phyloP scores from a whole-genome alignment of 1,284 basidiomycete species.

The Austropuccinia psidii region DNA sequence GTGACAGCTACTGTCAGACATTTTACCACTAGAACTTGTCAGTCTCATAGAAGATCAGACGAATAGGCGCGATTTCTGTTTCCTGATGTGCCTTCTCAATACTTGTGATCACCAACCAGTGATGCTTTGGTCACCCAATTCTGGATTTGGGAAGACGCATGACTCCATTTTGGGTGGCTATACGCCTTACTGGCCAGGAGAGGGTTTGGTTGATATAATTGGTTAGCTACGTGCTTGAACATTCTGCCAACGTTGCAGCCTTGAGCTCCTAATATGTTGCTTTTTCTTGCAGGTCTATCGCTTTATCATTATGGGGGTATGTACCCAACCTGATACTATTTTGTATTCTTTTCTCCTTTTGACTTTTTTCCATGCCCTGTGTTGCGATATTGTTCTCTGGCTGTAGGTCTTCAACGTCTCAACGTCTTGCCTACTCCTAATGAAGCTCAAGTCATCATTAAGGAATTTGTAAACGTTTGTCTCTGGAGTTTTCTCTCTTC shows the following conservation, averaged over 20 bases:
- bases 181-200: conserved; percentile 25
- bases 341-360: background rate
- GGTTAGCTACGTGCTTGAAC: too few relatives aligned
- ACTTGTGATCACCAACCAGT: background rate
- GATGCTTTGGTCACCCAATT: conserved; percentile 34
- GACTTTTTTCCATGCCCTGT: background rate
- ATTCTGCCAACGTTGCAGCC: background rate
- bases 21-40: conserved; percentile 1
- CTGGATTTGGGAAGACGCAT: background rate
- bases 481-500: background rate
- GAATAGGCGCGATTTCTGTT: too few relatives aligned
- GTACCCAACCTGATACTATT: background rate
- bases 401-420: background rate
- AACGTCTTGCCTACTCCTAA: conserved; percentile 12
- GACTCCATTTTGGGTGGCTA: conserved; percentile 27
- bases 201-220: conserved; percentile 15
- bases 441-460: conserved; percentile 17
- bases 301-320: conserved; percentile 36
- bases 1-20: background rate
- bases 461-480: conserved; percentile 28
- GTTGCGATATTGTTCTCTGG: background rate
- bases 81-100: background rate
- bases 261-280: too few relatives aligned
- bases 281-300: conserved; percentile 1
- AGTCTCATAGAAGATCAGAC: background rate